phyloP scores from a whole-genome alignment of 2,329 filamentous ascomycete genomes.

The Fusarium begoniae region DNA sequence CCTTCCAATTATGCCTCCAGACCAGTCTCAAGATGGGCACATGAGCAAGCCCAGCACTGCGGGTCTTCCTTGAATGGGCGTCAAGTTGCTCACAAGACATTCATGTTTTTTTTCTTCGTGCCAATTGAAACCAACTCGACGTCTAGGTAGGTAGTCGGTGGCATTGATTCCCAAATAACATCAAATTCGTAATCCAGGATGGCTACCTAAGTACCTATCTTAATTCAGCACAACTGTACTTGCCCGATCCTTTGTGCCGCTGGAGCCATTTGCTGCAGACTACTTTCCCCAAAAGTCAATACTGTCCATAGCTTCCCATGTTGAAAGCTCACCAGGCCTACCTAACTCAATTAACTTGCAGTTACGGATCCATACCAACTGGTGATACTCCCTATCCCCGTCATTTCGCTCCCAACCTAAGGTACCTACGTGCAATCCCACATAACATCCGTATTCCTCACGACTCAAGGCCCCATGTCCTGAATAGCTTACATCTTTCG shows the following conservation, averaged over 20 bases:
- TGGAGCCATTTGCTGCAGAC: not conserved
- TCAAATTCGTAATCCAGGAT: not conserved
- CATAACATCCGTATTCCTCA: conserved; percentile 22
- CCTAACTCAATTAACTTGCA: not conserved
- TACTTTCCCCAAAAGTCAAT: not conserved
- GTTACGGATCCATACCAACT: not conserved
- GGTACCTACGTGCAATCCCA: conserved; percentile 16
- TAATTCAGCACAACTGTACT: not conserved
- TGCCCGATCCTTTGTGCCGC: not conserved
- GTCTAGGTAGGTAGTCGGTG: not conserved
- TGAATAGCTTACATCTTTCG: conserved; percentile 17
- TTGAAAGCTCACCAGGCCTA: not conserved
- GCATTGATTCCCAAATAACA: not conserved
- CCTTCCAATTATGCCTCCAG: conserved; percentile 13
- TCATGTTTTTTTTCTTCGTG: conserved; percentile 6
- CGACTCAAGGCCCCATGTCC: conserved; percentile 16
- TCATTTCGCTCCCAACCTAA: conserved; percentile 6
- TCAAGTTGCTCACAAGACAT: conserved; percentile 36
- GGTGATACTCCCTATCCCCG: not conserved
- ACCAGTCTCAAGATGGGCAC: conserved; percentile 56
- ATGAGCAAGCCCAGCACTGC: conserved; percentile 57
- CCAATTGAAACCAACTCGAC: conserved; percentile 16
- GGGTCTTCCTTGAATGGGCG: conserved; percentile 43
- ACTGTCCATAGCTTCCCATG: not conserved
- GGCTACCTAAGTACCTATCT: not conserved